A percentile compares a stretch with the other conserved stretches of the same genome.
phyloP scores from a whole-genome alignment of 1,284 basidiomycete species.

The Ustilago nuda region DNA sequence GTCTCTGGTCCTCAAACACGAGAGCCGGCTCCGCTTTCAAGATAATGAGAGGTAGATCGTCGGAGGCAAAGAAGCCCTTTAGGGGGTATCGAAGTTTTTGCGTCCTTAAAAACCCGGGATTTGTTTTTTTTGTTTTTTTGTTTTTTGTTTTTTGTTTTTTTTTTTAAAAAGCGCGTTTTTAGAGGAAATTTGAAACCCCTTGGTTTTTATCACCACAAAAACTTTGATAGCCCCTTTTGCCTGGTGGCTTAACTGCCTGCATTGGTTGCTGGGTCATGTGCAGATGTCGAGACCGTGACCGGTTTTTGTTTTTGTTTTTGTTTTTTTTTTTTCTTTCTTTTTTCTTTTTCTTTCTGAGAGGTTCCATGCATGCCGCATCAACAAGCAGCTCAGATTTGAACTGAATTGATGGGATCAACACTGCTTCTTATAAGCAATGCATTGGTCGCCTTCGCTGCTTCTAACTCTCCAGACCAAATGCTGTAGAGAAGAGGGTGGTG shows the following conservation, averaged over 20 bases:
- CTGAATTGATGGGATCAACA: neutral
- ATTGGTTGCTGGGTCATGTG: neutral
- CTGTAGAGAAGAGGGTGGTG: too few species aligned
- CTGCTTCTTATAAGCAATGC: neutral
- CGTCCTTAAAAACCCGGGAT: too few species aligned
- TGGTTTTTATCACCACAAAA: too few species aligned
- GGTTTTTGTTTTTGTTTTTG: neutral
- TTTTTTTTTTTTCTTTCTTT: neutral
- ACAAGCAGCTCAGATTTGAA: neutral
- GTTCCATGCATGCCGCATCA: constrained; percentile 4
- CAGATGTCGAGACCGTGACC: neutral
- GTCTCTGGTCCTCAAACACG: neutral
- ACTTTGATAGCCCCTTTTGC: neutral
- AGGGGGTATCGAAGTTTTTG: too few species aligned
- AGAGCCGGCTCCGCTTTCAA: neutral
- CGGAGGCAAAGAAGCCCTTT: too few species aligned
- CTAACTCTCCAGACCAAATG: neutral
- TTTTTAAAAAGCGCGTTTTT: too few species aligned
- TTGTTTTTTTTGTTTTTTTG: too few species aligned
- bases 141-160: too few species aligned
- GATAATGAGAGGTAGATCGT: neutral
- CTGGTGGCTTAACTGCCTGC: neutral
- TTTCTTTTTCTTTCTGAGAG: neutral
- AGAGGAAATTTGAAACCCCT: too few species aligned
- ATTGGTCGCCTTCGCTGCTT: neutral